These are phyloP conservation scores for Sutorius eximius DNA, from an alignment of 1,284 basidiomycete genomes.

Conservation along the genomic window DNA sequence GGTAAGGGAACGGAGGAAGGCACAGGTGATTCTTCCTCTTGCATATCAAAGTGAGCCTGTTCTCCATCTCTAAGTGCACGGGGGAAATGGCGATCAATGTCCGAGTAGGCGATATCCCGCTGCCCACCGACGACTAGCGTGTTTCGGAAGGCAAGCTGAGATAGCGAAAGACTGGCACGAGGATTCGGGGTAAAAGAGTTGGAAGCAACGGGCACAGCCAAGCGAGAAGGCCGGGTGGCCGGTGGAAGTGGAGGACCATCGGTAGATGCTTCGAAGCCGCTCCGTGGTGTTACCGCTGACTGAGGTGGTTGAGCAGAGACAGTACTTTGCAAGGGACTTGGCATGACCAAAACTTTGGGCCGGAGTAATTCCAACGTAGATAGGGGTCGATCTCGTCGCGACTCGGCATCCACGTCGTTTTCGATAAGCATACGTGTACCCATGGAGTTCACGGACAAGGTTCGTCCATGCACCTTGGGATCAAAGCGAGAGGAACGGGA, in stretches of 20 bases:
- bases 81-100: slow-evolving; percentile 57
- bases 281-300: slow-evolving; percentile 38
- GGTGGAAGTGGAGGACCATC: slow-evolving; percentile 71
- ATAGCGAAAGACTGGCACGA: slow-evolving; percentile 64
- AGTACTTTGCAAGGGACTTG: slow-evolving; percentile 69
- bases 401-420: slow-evolving; percentile 49
- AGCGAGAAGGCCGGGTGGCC: slow-evolving; percentile 57
- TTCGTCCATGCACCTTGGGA: slow-evolving; percentile 65
- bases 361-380: slow-evolving; percentile 74
- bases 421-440: slow-evolving; percentile 63
- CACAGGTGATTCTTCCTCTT: slow-evolving; percentile 41
- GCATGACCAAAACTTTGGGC: slow-evolving; percentile 83
- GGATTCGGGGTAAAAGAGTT: slow-evolving; percentile 80
- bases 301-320: slow-evolving; percentile 35
- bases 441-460: slow-evolving; percentile 63
- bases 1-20: slow-evolving; percentile 38
- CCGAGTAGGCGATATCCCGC: slow-evolving; percentile 58
- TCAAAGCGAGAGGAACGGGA: slow-evolving; percentile 69
- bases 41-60: slow-evolving; percentile 54
- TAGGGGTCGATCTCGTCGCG: slow-evolving; percentile 53
- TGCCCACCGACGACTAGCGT: slow-evolving; percentile 66
- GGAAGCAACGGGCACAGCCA: slow-evolving; percentile 49
- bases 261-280: slow-evolving; percentile 61
- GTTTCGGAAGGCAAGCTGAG: slow-evolving; percentile 80
- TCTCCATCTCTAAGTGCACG: slow-evolving; percentile 72